A percentile compares a stretch with the other conserved stretches of the same genome.
Evolutionary conservation across 176 grass and related monocot species (phyloP).

Genomic region (Aegilops longissima): DNA sequence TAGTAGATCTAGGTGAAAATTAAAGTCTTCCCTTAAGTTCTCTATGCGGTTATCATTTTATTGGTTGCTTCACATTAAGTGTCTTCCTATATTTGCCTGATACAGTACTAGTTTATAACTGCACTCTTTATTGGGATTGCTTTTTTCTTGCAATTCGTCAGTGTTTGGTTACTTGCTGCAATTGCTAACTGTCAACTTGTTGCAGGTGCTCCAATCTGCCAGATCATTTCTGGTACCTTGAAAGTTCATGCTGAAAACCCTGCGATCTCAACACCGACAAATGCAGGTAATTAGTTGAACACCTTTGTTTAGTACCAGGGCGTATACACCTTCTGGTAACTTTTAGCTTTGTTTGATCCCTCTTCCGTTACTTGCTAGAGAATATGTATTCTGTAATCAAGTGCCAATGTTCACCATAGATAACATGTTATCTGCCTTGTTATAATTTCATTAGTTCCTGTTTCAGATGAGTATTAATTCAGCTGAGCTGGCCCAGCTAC

Average conservation of each 20-base stretch:
- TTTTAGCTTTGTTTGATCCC: background rate
- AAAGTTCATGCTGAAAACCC: background rate
- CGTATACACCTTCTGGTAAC: background rate
- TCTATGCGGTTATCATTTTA: background rate
- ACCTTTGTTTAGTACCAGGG: background rate
- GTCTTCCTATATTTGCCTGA: background rate
- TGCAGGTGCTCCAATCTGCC: background rate
- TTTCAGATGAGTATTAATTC: background rate
- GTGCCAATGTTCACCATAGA: background rate
- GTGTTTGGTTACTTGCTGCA: background rate
- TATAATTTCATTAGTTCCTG: background rate
- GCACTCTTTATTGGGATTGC: background rate
- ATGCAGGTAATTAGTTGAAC: background rate
- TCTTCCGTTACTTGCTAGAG: background rate
- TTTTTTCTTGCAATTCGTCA: background rate
- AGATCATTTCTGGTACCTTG: background rate
- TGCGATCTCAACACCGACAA: background rate
- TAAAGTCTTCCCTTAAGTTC: background rate
- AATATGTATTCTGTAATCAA: background rate
- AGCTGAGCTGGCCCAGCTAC: background rate
- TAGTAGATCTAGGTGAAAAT: background rate
- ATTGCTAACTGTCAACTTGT: background rate
- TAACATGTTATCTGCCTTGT: background rate
- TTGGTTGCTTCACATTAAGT: background rate
- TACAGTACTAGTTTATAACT: background rate